These are phyloP conservation scores for Nothopassalora personata DNA, from an alignment of 2,329 filamentous ascomycete genomes.

Conservation along the genomic window DNA sequence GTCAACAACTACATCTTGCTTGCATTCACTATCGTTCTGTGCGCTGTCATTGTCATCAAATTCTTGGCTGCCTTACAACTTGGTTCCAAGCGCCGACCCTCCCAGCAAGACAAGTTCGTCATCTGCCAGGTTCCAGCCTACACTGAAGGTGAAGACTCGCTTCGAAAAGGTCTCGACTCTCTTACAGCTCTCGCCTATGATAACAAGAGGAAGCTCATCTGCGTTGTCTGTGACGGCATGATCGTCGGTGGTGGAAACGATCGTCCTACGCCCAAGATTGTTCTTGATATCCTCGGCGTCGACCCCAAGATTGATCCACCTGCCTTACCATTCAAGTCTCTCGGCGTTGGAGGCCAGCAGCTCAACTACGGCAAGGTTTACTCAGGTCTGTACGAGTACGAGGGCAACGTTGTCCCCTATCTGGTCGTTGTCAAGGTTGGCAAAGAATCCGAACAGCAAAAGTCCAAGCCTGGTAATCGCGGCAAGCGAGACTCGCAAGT, in stretches of 20 bases:
- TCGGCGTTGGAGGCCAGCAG: constrained; percentile 82
- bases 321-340: constrained; percentile 86
- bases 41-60: constrained; percentile 73
- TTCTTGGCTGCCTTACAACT: constrained; percentile 92
- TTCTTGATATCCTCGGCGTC: constrained; percentile 93
- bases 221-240: constrained; percentile 93
- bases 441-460: constrained; percentile 88
- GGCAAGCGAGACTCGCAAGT: constrained; percentile 98
- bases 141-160: constrained; percentile 92
- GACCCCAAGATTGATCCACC: constrained; percentile 95
- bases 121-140: constrained; percentile 98
- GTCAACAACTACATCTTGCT: constrained; percentile 89
- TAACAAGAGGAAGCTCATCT: constrained; percentile 96
- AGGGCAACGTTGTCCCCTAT: constrained; percentile 96
- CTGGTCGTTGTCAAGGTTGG: constrained; percentile 94
- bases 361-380: constrained; percentile 99
- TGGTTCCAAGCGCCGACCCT: constrained; percentile 80
- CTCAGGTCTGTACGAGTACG: constrained; percentile 92
- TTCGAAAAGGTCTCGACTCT: constrained; percentile 89
- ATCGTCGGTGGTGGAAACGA: constrained; percentile 96
- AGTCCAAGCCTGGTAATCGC: constrained; percentile 92
- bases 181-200: constrained; percentile 92
- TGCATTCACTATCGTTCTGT: constrained; percentile 79
- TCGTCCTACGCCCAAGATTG: constrained; percentile 92
- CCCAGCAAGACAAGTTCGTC: constrained; percentile 95